phyloP scores from a whole-genome alignment of 2,329 filamentous ascomycete species.

The Huntiella omanensis region DNA sequence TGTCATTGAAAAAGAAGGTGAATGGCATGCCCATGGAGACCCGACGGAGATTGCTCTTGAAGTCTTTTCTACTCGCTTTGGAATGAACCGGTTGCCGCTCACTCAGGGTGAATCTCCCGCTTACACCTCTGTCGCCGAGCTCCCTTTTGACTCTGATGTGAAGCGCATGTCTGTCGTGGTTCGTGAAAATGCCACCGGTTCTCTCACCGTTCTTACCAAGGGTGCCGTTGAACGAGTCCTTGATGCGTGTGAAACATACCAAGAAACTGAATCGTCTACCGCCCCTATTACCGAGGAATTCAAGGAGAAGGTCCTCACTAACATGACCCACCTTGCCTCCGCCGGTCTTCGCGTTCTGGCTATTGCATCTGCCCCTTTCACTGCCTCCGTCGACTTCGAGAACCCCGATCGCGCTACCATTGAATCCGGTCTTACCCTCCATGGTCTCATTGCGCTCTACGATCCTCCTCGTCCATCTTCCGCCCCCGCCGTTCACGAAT shows the following conservation, averaged over 20 bases:
- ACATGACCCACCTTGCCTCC: conserved; percentile 44
- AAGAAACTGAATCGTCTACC: conserved; percentile 15
- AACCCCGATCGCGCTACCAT: conserved; percentile 32
- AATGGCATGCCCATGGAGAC: conserved; percentile 43
- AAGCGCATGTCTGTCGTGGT: conserved; percentile 60
- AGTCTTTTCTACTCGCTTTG: conserved; percentile 49
- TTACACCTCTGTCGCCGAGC: conserved; percentile 42
- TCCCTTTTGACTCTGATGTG: conserved; percentile 52
- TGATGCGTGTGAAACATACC: conserved; percentile 34
- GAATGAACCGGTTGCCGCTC: conserved; percentile 35
- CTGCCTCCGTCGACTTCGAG: conserved; percentile 21
- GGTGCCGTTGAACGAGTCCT: conserved; percentile 51
- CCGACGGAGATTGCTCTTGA: conserved; percentile 57
- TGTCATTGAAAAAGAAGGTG: conserved; percentile 24
- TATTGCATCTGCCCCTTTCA: conserved; percentile 32
- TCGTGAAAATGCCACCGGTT: conserved; percentile 20
- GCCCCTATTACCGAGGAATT: conserved; percentile 30
- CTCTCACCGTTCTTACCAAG: conserved; percentile 30
- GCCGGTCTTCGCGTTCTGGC: conserved; percentile 50
- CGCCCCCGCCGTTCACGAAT: conserved; percentile 36
- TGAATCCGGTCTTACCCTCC: conserved; percentile 42
- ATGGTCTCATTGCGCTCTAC: conserved; percentile 50
- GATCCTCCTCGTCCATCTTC: conserved; percentile 54
- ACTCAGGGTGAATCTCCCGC: conserved; percentile 27
- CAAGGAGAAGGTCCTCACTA: conserved; percentile 35